phyloP scores from a whole-genome alignment of 176 grass and related monocot genomes.

The barley (Hordeum vulgare) region MorexV3_pseudomolecules_assembly NC_058521.1:157821864-157822363 shows the following conservation, averaged over 20 bases:
- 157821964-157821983: background rate
- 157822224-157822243: background rate
- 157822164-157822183: background rate
- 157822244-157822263: background rate
- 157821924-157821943: background rate
- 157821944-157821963: background rate
- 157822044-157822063: no score
- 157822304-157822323: background rate
- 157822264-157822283: background rate
- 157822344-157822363: background rate
- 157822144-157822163: background rate
- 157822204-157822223: background rate
- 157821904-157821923: background rate
- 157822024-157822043: no score
- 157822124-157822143: no score
- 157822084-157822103: no score
- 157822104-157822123: no score
- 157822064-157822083: no score
- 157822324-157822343: background rate
- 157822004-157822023: background rate
- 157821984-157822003: background rate
- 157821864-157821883: background rate
- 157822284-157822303: background rate
- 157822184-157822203: background rate
- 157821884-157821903: background rate